Evolutionary conservation across 805 yeast genomes (phyloP).

Genomic region (Cyberlindnera lachancei): DNA sequence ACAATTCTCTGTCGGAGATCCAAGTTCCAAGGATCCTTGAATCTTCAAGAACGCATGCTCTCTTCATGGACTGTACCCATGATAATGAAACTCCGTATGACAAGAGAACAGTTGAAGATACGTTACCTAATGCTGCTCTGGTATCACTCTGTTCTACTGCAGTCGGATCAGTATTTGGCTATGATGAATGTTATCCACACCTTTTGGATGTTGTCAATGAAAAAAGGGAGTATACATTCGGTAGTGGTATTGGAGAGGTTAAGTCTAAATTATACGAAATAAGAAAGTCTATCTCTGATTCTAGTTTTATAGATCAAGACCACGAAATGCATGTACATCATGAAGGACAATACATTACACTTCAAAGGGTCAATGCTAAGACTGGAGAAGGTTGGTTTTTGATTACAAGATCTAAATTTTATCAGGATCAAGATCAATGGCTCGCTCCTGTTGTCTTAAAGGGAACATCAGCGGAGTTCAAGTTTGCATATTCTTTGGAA

Average conservation of each 20-base stretch:
- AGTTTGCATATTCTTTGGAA: slow-evolving; percentile 50
- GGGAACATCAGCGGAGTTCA: slow-evolving; percentile 52
- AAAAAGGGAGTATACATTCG: slow-evolving; percentile 48
- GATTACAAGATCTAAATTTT: slow-evolving; percentile 79
- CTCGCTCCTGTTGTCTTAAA: slow-evolving; percentile 50
- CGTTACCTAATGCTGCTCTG: slow-evolving; percentile 89
- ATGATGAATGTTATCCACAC: slow-evolving; percentile 84
- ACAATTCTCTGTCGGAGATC: slow-evolving; percentile 44
- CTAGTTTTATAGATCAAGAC: slow-evolving; percentile 40
- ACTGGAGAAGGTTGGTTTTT: slow-evolving; percentile 87
- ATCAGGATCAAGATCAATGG: slow-evolving; percentile 36
- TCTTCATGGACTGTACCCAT: slow-evolving; percentile 97
- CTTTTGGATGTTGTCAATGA: slow-evolving; percentile 78
- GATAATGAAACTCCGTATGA: slow-evolving; percentile 88
- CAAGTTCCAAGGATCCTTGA: slow-evolving; percentile 61
- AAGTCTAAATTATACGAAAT: slow-evolving; percentile 53
- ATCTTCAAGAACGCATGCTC: slow-evolving; percentile 79
- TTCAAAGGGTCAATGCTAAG: slow-evolving; percentile 76
- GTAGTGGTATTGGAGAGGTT: slow-evolving; percentile 66
- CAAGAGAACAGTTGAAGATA: slow-evolving; percentile 88
- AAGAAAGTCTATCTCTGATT: slow-evolving; percentile 48
- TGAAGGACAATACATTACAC: slow-evolving; percentile 85
- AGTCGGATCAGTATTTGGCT: slow-evolving; percentile 90
- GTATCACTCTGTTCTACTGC: slow-evolving; percentile 92
- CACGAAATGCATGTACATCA: slow-evolving; percentile 93